Evolutionary conservation across 805 yeast genomes (phyloP).

Genomic region (Metschnikowia bowlesiae): DNA sequence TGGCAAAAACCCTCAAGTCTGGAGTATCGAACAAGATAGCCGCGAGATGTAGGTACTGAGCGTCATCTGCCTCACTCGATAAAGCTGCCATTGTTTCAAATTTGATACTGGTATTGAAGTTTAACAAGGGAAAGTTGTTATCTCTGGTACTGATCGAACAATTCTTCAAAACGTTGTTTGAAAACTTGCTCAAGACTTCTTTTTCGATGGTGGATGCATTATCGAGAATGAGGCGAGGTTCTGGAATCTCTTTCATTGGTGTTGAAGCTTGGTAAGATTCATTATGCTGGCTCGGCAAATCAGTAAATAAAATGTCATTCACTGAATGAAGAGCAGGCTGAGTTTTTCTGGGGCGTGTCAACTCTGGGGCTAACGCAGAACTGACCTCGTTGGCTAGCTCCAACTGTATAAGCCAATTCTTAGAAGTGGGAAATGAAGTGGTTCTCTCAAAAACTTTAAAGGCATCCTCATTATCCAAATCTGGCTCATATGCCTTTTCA

Average conservation of each 20-base stretch:
- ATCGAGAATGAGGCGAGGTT: conserved; percentile 3
- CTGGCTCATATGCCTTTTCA: conserved; percentile 71
- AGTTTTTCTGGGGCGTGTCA: conserved; percentile 3
- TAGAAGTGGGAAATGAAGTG: conserved; percentile 46
- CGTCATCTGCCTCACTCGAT: conserved; percentile 18
- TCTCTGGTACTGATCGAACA: conserved; percentile 20
- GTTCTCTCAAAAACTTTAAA: conserved; percentile 35
- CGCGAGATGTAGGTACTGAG: conserved; percentile 50
- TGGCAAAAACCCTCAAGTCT: background rate
- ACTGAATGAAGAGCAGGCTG: conserved; percentile 32
- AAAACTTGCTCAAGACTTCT: conserved; percentile 10
- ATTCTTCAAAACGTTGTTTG: conserved; percentile 8
- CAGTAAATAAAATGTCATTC: conserved; percentile 47
- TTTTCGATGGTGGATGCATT: conserved; percentile 1
- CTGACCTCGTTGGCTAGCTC: conserved; percentile 45
- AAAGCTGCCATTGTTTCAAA: conserved; percentile 20
- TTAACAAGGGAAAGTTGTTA: conserved; percentile 26
- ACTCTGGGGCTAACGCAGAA: conserved; percentile 36
- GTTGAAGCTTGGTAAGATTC: conserved; percentile 20
- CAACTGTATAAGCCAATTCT: conserved; percentile 64
- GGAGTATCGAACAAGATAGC: conserved; percentile 51
- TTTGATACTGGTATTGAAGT: conserved; percentile 5
- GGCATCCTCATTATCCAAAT: conserved; percentile 37
- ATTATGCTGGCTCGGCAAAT: conserved; percentile 28
- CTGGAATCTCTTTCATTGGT: conserved; percentile 16